Evolutionary conservation across 139 green algal genomes (phyloP).

Genomic region (Klebsormidium nitens): DNA sequence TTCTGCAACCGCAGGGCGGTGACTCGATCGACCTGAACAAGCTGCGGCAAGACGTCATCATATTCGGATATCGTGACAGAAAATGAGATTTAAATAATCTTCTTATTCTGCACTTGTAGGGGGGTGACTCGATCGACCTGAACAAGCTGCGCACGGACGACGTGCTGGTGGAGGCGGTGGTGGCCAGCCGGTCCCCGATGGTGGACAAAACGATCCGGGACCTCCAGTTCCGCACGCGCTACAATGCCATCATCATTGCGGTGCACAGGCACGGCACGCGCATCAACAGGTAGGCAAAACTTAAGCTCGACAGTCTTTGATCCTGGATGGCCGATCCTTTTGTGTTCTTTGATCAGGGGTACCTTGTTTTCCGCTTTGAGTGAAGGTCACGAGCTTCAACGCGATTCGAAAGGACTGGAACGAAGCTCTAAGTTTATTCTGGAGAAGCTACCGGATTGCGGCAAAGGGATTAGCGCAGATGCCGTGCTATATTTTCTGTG

Average conservation of each 20-base stretch:
- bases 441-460: too few relatives aligned
- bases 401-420: too few relatives aligned
- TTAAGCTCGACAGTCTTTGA: conserved; percentile 5
- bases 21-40: conserved; percentile 22
- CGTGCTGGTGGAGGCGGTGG: conserved; percentile 56
- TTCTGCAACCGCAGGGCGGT: too few relatives aligned
- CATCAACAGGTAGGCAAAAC: conserved; percentile 20
- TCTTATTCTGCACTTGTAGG: too few relatives aligned
- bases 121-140: conserved; percentile 13
- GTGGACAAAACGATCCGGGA: conserved; percentile 52
- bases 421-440: too few relatives aligned
- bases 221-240: conserved; percentile 58
- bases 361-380: too few relatives aligned
- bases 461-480: too few relatives aligned
- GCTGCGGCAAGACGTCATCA: conserved; percentile 10
- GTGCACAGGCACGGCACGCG: conserved; percentile 53
- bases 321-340: background rate
- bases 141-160: conserved; percentile 19
- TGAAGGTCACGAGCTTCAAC: too few relatives aligned
- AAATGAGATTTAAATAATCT: too few relatives aligned
- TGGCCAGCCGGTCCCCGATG: conserved; percentile 44
- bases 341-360: conserved; percentile 7
- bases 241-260: conserved; percentile 71
- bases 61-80: too few relatives aligned
- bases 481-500: too few relatives aligned